These are phyloP conservation scores for Allium fistulosum DNA, from an alignment of 106 monocot species.

Conservation along the genomic window DNA sequence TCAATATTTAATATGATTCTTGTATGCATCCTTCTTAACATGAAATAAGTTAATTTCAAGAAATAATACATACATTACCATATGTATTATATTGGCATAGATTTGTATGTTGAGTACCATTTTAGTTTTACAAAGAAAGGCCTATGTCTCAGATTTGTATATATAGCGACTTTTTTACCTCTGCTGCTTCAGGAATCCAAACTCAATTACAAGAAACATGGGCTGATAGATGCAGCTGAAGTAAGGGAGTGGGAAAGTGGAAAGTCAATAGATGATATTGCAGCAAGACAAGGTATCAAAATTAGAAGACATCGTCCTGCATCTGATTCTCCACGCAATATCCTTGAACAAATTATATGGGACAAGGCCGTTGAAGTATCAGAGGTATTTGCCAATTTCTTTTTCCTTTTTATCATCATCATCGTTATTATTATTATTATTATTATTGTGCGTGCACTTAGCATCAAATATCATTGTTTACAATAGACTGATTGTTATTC, in stretches of 20 bases:
- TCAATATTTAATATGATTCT: too few species aligned
- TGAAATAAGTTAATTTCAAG: background rate
- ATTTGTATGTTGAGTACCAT: background rate
- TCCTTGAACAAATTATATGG: constrained; percentile 77
- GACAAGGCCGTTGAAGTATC: constrained; percentile 63
- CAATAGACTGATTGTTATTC: too few species aligned
- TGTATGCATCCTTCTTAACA: background rate
- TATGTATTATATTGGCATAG: too few species aligned
- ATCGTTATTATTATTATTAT: background rate
- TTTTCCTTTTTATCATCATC: background rate
- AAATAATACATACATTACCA: too few species aligned
- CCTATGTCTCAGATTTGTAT: too few species aligned
- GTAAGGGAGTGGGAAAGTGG: constrained; percentile 70
- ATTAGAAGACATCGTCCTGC: constrained; percentile 39
- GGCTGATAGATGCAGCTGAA: constrained; percentile 42
- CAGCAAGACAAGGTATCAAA: constrained; percentile 64
- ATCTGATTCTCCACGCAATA: constrained; percentile 43
- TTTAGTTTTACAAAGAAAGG: background rate
- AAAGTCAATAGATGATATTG: constrained; percentile 53
- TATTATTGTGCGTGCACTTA: too few species aligned
- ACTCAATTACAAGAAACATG: constrained; percentile 12
- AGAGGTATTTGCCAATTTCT: constrained; percentile 20
- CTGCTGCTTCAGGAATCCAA: constrained; percentile 4
- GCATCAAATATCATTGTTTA: too few species aligned
- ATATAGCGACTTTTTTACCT: background rate